Conservation (phyloP, 148 eudicot species). For the Polygonum maritimum region DNA sequence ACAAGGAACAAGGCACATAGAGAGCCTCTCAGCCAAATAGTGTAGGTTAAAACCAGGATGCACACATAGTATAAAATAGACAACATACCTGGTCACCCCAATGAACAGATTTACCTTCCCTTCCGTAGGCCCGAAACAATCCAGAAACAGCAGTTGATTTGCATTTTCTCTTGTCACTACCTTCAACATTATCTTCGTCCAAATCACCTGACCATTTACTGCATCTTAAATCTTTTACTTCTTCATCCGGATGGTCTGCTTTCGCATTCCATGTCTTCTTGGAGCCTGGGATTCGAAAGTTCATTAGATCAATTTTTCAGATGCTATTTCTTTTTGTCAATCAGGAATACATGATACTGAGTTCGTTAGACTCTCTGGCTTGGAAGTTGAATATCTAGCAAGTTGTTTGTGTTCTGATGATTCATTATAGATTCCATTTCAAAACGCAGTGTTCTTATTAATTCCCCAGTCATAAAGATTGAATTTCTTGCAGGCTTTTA, state of each 20-base stretch:
- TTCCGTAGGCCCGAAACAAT: slow-evolving; percentile 44
- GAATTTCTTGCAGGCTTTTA: not conserved
- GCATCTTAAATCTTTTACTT: slow-evolving; percentile 76
- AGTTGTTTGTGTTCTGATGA: not conserved
- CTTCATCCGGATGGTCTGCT: slow-evolving; percentile 35
- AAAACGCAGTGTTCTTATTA: not conserved
- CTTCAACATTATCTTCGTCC: slow-evolving; percentile 48
- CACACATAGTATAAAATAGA: slow-evolving; percentile 8
- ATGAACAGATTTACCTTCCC: slow-evolving; percentile 84
- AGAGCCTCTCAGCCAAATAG: not conserved
- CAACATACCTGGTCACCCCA: slow-evolving; percentile 92
- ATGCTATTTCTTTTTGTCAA: not conserved
- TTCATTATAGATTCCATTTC: not conserved
- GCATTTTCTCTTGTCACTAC: slow-evolving; percentile 25
- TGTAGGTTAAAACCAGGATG: not conserved
- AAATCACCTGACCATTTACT: slow-evolving; percentile 91
- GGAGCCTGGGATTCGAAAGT: slow-evolving; percentile 28
- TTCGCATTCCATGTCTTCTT: slow-evolving; percentile 28
- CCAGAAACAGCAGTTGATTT: slow-evolving; percentile 45
- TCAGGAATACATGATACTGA: not conserved
- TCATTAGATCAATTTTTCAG: not conserved
- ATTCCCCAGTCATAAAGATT: not conserved
- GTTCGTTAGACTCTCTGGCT: not conserved
- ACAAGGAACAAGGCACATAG: not conserved
- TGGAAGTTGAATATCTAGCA: not conserved